These are phyloP conservation scores for Helotiales sp. DNA, from an alignment of 2,329 filamentous ascomycete species.

Conservation along the genomic window DNA sequence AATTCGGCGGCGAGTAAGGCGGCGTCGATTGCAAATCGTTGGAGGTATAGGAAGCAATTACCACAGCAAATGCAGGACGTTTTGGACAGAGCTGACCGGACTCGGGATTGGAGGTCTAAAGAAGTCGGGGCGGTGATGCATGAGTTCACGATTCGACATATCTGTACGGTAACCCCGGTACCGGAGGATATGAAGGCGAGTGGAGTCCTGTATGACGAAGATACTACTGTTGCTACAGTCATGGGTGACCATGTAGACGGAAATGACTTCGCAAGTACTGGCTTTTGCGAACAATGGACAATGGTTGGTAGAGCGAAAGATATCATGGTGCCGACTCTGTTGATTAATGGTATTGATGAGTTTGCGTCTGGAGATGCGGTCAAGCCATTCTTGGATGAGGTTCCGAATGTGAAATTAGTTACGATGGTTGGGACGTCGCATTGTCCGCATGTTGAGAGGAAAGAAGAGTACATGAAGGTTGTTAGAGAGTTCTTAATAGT, in stretches of 20 bases:
- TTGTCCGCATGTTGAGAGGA: conserved; percentile 46
- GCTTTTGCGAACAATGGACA: conserved; percentile 47
- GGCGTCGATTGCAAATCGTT: conserved; percentile 34
- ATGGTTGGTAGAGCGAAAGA: conserved; percentile 43
- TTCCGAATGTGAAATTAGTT: conserved; percentile 48
- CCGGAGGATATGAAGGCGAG: not conserved
- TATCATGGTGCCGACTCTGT: conserved; percentile 46
- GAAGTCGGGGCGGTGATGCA: not conserved
- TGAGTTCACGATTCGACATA: not conserved
- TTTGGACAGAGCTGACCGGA: conserved; percentile 30
- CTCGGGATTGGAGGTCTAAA: not conserved
- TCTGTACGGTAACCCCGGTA: not conserved
- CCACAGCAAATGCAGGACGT: conserved; percentile 34
- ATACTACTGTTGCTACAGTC: conserved; percentile 36
- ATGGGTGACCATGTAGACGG: conserved; percentile 27
- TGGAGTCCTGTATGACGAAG: not conserved
- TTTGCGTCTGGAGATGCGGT: conserved; percentile 39
- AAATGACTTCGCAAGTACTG: conserved; percentile 43
- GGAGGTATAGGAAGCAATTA: conserved; percentile 29
- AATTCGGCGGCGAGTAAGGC: conserved; percentile 38
- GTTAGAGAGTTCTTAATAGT: conserved; percentile 39
- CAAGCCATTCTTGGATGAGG: conserved; percentile 44
- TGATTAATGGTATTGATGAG: conserved; percentile 50
- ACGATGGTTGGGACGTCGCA: conserved; percentile 34
- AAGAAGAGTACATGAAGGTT: conserved; percentile 43